phyloP scores from a whole-genome alignment of 2,329 filamentous ascomycete genomes.

The Colletotrichum sidae region DNA sequence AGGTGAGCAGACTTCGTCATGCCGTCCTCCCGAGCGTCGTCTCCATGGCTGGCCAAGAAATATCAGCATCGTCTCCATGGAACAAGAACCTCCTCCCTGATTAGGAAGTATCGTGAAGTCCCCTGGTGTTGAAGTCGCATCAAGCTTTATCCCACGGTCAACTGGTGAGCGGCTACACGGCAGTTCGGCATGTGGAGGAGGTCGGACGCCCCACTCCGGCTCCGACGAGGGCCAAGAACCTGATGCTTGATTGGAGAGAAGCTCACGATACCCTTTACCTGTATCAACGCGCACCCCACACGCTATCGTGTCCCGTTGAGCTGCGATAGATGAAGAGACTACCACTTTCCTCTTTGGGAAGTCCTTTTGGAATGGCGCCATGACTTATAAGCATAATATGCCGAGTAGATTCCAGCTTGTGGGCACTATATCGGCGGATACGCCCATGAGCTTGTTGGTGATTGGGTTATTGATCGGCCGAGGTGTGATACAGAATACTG shows the following conservation, averaged over 20 bases:
- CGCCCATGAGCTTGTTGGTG: conserved; percentile 9
- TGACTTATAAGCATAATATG: conserved; percentile 18
- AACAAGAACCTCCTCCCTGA: conserved; percentile 26
- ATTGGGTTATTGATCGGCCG: background rate
- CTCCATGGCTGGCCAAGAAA: background rate
- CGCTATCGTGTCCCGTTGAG: conserved; percentile 4
- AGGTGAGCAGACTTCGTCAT: conserved; percentile 25
- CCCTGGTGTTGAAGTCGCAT: conserved; percentile 8
- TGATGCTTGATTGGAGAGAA: conserved; percentile 14
- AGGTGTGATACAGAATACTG: too few species aligned
- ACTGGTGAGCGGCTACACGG: conserved; percentile 14
- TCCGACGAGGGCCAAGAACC: background rate
- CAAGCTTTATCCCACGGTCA: conserved; percentile 9
- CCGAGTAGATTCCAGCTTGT: conserved; percentile 5
- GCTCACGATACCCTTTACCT: background rate
- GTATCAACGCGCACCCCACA: conserved; percentile 8
- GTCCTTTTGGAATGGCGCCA: conserved; percentile 9
- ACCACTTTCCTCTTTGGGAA: conserved; percentile 31
- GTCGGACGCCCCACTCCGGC: background rate
- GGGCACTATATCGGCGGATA: conserved; percentile 8
- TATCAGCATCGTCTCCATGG: background rate
- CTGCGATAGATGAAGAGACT: conserved; percentile 4
- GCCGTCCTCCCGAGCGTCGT: conserved; percentile 20
- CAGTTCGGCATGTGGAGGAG: conserved; percentile 17
- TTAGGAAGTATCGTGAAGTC: conserved; percentile 26